Evolutionary conservation across 2,329 filamentous ascomycete species (phyloP), one percentile per base, ranked within the genome.

Genomic region (Eutypella sp.): DNA sequence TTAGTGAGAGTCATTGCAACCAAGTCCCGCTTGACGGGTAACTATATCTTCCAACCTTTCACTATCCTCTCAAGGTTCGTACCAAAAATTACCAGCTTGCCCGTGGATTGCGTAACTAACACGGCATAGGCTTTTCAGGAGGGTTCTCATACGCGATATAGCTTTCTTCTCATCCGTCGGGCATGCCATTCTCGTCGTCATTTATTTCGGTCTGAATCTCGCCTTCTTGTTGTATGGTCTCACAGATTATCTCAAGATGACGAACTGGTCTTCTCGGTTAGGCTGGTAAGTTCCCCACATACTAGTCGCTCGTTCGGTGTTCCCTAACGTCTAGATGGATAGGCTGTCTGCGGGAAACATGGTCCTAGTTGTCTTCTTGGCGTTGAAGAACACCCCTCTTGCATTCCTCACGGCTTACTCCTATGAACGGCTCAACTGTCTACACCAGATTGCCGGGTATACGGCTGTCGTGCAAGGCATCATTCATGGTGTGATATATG

Each of bases 271-370:
- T 45, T 46, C 59, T 16, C 60, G 64, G 42, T 61, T 65, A 24
- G 62, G 59, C 46, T 62, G 61, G 61, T 63, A 34, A 49, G 58
- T 48, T 15, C 4, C 29, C 20, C 24, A 22, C 27, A 41, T 8
- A 10, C 15, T 2, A 6, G 5, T 33, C 7, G 38, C 33, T 18
- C 22, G 3, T 18, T 37, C 15, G 13, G 10, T 15, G 3, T 19
- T 22, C 22, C 51, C 58, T 50, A 60, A 44, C 42, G 41, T 27
- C 16, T 18, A 23, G 10, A 25, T 16, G 40, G 8, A 10, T 23
- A 78, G 75, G 75, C 64, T 78, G 57, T 60, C 68, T 1, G 56
- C 69, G 11, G 64, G 57, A 25, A 78, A 78, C 44, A 52, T 75
- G 27, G 64, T 64, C 9, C 59, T 74, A 5, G 65, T 72, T 18